phyloP scores from a whole-genome alignment of 176 grass and related monocot species.

The Triticum timopheevii region DNA sequence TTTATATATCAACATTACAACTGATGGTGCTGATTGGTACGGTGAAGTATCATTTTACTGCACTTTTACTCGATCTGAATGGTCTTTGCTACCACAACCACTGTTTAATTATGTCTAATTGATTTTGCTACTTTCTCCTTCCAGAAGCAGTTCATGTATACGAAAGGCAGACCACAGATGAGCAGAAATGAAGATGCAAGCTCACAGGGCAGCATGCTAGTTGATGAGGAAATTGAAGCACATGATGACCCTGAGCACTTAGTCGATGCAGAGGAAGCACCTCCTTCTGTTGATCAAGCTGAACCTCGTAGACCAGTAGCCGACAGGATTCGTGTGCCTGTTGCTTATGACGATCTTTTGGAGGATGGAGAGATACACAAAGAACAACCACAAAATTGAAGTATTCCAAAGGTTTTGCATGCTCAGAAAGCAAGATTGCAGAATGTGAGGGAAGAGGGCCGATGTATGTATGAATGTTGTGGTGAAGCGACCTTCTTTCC shows the following conservation, averaged over 20 bases:
- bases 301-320: constrained; percentile 47
- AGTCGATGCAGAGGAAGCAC: constrained; percentile 28
- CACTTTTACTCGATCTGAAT: not conserved
- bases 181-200: constrained; percentile 61
- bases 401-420: constrained; percentile 19
- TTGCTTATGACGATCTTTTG: constrained; percentile 85
- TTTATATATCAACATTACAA: not conserved
- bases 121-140: constrained; percentile 31
- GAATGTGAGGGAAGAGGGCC: not conserved
- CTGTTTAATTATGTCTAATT: constrained; percentile 18
- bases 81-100: not conserved
- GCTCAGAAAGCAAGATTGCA: constrained; percentile 1
- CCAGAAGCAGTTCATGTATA: constrained; percentile 82
- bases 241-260: constrained; percentile 49
- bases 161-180: constrained; percentile 36
- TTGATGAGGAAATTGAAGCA: constrained; percentile 45
- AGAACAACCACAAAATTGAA: constrained; percentile 31
- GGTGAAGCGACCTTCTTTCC: not conserved
- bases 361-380: constrained; percentile 91
- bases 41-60: not conserved
- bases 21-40: not conserved
- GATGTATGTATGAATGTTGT: not conserved
- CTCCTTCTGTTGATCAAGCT: constrained; percentile 31
- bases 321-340: constrained; percentile 76
- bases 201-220: constrained; percentile 50